Evolutionary conservation across 2,329 filamentous ascomycete genomes (phyloP).

Genomic region (Neonectria faginata): DNA sequence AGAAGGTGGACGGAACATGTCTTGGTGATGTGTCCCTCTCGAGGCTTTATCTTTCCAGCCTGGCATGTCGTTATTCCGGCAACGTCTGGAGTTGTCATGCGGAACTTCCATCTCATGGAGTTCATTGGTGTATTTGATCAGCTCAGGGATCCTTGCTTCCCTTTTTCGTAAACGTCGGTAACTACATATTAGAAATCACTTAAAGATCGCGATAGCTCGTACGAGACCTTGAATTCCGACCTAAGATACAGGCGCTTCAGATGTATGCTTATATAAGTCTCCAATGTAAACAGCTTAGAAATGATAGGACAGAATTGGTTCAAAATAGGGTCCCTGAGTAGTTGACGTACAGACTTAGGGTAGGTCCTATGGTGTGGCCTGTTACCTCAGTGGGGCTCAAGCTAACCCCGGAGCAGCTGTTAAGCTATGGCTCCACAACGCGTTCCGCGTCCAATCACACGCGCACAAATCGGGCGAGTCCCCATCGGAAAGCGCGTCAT

Average conservation of each 20-base stretch:
- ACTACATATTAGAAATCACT: neutral
- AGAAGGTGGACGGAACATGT: too few relatives aligned
- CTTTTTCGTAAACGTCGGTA: neutral
- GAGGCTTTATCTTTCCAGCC: too few relatives aligned
- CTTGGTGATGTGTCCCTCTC: too few relatives aligned
- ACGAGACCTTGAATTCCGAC: neutral
- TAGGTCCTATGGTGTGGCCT: neutral
- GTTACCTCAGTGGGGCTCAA: neutral
- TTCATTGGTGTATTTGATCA: neutral
- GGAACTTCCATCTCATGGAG: too few relatives aligned
- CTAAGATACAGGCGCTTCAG: neutral
- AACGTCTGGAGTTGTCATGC: too few relatives aligned
- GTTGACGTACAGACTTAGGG: neutral
- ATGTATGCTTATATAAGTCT: neutral
- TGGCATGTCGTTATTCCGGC: too few relatives aligned
- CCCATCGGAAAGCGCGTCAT: slow-evolving; percentile 37
- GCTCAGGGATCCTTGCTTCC: neutral
- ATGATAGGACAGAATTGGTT: too few relatives aligned
- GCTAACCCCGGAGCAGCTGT: slow-evolving; percentile 2
- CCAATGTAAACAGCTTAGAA: neutral
- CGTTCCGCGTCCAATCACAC: slow-evolving; percentile 35
- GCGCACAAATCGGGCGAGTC: slow-evolving; percentile 13
- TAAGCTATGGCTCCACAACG: slow-evolving; percentile 12
- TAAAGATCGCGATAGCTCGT: neutral
- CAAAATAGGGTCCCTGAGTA: too few relatives aligned